Evolutionary conservation across 257 asterid species (phyloP).

Genomic region (Coffea canephora): DNA sequence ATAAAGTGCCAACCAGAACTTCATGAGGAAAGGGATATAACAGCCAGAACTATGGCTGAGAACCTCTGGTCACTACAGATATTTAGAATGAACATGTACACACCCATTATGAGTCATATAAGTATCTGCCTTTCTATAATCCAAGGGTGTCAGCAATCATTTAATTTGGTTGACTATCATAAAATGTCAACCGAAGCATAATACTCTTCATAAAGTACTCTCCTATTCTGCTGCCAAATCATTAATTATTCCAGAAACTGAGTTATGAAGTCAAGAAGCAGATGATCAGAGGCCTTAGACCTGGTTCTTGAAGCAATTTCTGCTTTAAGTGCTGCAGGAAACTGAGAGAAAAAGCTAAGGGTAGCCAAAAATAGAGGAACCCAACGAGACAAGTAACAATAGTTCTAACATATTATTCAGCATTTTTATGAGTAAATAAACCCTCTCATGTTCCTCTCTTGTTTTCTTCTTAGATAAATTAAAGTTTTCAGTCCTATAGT

Average conservation of each 20-base stretch:
- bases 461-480: neutral
- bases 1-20: neutral
- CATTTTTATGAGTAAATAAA: neutral
- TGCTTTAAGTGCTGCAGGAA: neutral
- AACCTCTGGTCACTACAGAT: neutral
- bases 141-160: neutral
- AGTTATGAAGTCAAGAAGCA: neutral
- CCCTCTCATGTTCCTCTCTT: neutral
- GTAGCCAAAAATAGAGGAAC: neutral
- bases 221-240: neutral
- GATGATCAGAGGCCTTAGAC: neutral
- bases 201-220: neutral
- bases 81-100: neutral
- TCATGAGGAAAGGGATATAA: neutral
- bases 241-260: neutral
- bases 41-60: neutral
- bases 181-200: neutral
- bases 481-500: neutral
- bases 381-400: neutral
- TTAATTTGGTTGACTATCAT: neutral
- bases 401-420: neutral
- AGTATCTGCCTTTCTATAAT: neutral
- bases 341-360: neutral
- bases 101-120: neutral
- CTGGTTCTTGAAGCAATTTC: neutral